Conservation (phyloP, 176 grass and related monocot species). For the Miscanthus lutarioriparius region DNA sequence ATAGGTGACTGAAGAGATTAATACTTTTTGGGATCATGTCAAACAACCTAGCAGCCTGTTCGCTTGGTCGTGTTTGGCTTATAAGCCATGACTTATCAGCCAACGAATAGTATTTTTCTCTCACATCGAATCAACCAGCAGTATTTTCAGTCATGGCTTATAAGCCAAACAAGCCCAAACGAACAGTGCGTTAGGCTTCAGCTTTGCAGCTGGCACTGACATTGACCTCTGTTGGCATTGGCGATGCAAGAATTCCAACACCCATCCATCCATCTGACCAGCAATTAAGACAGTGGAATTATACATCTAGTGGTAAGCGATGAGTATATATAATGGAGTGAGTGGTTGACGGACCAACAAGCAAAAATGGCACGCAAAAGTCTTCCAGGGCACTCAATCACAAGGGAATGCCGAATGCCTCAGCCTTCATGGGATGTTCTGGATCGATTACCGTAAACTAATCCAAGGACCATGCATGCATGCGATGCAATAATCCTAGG, state of each 20-base stretch:
- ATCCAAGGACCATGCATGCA: background rate
- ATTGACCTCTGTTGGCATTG: background rate
- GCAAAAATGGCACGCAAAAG: background rate
- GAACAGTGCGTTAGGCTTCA: too few species aligned
- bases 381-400: conserved; percentile 37
- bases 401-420: conserved; percentile 28
- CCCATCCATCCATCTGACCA: background rate
- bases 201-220: background rate
- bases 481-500: background rate
- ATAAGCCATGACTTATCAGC: too few species aligned
- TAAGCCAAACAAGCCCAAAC: too few species aligned
- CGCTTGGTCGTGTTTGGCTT: too few species aligned
- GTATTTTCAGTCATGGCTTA: too few species aligned
- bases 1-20: background rate
- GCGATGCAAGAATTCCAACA: background rate
- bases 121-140: too few species aligned
- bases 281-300: background rate
- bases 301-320: too few species aligned
- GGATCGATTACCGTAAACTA: background rate
- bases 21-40: background rate
- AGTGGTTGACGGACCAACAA: conserved; percentile 13
- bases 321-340: conserved; percentile 29
- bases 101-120: too few species aligned
- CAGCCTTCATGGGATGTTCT: conserved; percentile 39
- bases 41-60: too few species aligned